A percentile compares a stretch with the other conserved stretches of the same genome.
These are phyloP conservation scores for Cladophialophora yegresii DNA, from an alignment of 2,329 filamentous ascomycete species.

Conservation along the genomic window DNA sequence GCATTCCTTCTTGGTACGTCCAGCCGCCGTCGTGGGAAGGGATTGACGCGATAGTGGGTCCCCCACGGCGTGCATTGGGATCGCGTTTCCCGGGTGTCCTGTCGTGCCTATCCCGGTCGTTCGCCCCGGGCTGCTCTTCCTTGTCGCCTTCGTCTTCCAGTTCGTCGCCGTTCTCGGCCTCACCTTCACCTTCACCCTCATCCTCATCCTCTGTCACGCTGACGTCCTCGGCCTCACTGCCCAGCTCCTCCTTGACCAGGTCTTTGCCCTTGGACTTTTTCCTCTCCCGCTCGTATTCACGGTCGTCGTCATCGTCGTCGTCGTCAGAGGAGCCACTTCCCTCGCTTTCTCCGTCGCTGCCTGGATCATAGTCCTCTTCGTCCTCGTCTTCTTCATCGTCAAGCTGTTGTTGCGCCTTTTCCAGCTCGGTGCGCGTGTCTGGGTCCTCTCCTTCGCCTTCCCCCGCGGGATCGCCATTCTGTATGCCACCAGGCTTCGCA, in stretches of 20 bases:
- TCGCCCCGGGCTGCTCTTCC: constrained; percentile 19
- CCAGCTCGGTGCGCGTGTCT: constrained; percentile 54
- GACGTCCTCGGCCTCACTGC: constrained; percentile 49
- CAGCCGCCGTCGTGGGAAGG: constrained; percentile 9
- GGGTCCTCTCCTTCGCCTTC: constrained; percentile 48
- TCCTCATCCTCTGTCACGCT: constrained; percentile 35
- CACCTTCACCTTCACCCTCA: constrained; percentile 23
- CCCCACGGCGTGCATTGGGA: neutral
- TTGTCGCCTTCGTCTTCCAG: constrained; percentile 26
- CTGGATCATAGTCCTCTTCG: constrained; percentile 55
- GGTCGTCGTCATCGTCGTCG: constrained; percentile 40
- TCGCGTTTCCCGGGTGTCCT: neutral
- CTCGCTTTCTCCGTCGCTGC: constrained; percentile 52
- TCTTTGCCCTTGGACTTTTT: constrained; percentile 41
- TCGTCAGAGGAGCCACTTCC: constrained; percentile 51
- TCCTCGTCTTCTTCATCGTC: constrained; percentile 48
- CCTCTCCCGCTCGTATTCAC: constrained; percentile 37
- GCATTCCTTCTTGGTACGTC: constrained; percentile 18
- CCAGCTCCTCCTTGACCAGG: constrained; percentile 47
- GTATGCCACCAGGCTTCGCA: neutral
- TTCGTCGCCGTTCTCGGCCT: constrained; percentile 32
- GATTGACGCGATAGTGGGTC: neutral
- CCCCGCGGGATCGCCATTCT: constrained; percentile 20
- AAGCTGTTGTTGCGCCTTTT: constrained; percentile 60
- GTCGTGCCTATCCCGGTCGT: constrained; percentile 5